Evolutionary conservation across 192 early-diverging fungal genomes (phyloP).

Genomic region (Umbelopsis sp.): DNA sequence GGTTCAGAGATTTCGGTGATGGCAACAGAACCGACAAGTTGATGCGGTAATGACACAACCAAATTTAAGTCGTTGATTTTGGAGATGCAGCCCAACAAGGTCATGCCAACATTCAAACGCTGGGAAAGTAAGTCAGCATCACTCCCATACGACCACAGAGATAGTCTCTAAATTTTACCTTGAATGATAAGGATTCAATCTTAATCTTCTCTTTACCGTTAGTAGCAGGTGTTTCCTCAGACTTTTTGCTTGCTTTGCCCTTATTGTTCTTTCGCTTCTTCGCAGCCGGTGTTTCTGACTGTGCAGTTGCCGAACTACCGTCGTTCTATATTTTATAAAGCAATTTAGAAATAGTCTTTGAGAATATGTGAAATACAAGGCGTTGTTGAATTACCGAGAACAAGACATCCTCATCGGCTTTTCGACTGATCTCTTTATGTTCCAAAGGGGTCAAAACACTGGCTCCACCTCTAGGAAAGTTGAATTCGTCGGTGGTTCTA

Average conservation of each 20-base stretch:
- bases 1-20: conserved; percentile 87
- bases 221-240: conserved; percentile 29
- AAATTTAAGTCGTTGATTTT: conserved; percentile 83
- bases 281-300: conserved; percentile 47
- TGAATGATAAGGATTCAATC: conserved; percentile 59
- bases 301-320: conserved; percentile 29
- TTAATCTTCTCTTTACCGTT: conserved; percentile 31
- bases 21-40: conserved; percentile 79
- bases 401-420: conserved; percentile 75
- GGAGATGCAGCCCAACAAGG: conserved; percentile 76
- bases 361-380: neutral
- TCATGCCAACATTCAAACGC: conserved; percentile 73
- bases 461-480: conserved; percentile 88
- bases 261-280: conserved; percentile 59
- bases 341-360: neutral
- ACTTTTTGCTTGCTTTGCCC: conserved; percentile 50
- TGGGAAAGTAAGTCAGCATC: conserved; percentile 31
- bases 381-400: conserved; percentile 2
- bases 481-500: conserved; percentile 48
- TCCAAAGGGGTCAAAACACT: conserved; percentile 82
- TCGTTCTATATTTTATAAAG: conserved; percentile 1
- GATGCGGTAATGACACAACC: conserved; percentile 81
- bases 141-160: neutral
- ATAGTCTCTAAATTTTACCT: conserved; percentile 39
- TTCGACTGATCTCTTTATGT: conserved; percentile 73